Evolutionary conservation across 2,329 filamentous ascomycete genomes (phyloP).

Genomic region (Verticillium dahliae): DNA sequence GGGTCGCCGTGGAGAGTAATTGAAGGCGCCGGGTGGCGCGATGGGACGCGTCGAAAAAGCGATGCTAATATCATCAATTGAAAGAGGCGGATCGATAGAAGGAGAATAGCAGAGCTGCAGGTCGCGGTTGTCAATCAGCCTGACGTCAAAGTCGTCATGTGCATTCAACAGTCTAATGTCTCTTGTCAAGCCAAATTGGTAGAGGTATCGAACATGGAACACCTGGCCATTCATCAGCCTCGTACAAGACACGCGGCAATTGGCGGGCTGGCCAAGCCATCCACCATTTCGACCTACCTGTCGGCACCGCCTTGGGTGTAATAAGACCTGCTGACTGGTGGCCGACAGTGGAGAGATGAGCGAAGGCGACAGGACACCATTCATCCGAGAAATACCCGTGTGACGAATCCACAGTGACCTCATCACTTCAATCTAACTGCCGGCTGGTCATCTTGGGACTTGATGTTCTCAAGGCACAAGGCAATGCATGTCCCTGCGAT

Average conservation of each 20-base stretch:
- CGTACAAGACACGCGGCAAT: background rate
- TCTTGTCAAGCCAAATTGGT: background rate
- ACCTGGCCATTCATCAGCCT: constrained; percentile 5
- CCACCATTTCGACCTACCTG: background rate
- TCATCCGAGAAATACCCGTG: background rate
- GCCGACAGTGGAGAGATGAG: background rate
- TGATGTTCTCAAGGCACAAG: background rate
- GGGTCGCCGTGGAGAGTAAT: background rate
- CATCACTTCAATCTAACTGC: background rate
- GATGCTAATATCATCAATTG: constrained; percentile 6
- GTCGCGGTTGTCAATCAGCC: background rate
- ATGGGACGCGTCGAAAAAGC: background rate
- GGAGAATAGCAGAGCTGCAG: background rate
- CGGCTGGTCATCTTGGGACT: background rate
- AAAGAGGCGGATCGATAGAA: background rate
- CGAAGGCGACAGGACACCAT: background rate
- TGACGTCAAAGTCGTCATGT: background rate
- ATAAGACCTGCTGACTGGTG: background rate
- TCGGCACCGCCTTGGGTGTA: background rate
- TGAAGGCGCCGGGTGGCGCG: constrained; percentile 4
- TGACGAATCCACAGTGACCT: background rate
- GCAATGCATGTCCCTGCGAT: too few species aligned
- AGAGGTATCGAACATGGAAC: background rate
- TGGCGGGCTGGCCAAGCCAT: background rate
- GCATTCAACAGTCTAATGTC: background rate